These are phyloP conservation scores for Pseudogymnoascus sp. DNA, from an alignment of 2,329 filamentous ascomycete species.

Conservation along the genomic window DNA sequence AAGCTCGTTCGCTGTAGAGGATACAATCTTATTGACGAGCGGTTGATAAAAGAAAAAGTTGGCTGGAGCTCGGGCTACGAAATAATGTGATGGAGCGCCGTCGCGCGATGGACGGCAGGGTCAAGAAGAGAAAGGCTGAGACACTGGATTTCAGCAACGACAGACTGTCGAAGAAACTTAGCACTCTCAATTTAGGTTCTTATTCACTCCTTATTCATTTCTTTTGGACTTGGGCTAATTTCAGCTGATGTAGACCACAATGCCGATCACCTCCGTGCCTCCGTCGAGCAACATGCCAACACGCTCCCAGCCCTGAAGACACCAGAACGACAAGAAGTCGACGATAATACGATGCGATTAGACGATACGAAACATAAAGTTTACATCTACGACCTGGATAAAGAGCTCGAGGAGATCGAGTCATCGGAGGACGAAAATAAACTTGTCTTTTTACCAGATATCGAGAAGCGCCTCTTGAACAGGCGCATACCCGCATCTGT, in stretches of 20 bases:
- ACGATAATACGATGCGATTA: constrained; percentile 65
- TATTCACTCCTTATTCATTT: constrained; percentile 11
- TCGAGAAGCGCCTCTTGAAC: constrained; percentile 69
- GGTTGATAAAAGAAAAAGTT: constrained; percentile 8
- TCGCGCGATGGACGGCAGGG: constrained; percentile 23
- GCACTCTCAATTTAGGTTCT: constrained; percentile 73
- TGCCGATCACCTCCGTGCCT: constrained; percentile 57
- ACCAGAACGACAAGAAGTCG: constrained; percentile 16
- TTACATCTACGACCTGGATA: constrained; percentile 85
- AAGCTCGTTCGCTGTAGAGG: constrained; percentile 5
- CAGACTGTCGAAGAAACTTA: constrained; percentile 76
- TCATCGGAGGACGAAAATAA: constrained; percentile 49
- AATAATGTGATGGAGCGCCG: constrained; percentile 22
- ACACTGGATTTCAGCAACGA: constrained; percentile 58
- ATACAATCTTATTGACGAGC: constrained; percentile 4
- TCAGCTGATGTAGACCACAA: constrained; percentile 43
- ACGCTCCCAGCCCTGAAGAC: constrained; percentile 1
- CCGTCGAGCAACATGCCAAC: constrained; percentile 44
- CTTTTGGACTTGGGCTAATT: constrained; percentile 6
- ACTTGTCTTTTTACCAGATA: constrained; percentile 75
- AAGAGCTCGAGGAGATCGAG: constrained; percentile 67
- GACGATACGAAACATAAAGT: constrained; percentile 79
- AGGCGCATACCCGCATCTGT: constrained; percentile 58
- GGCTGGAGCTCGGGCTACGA: constrained; percentile 4
- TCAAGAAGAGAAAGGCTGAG: constrained; percentile 52